These are phyloP conservation scores for Pseudogymnoascus sp. DNA, from an alignment of 2,329 filamentous ascomycete genomes.

Conservation along the genomic window DNA sequence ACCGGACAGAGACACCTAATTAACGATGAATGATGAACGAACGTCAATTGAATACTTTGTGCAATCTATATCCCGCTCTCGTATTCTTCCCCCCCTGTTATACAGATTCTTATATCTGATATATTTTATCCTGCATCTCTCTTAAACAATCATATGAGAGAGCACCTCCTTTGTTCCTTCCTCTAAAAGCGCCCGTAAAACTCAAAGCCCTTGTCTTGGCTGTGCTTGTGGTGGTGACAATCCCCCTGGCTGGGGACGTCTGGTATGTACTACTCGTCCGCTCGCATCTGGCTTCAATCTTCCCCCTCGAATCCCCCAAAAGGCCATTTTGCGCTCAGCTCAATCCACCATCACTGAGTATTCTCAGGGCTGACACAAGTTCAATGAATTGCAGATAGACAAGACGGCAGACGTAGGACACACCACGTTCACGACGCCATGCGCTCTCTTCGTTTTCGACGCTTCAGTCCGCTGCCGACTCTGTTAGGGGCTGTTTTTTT, in stretches of 20 bases:
- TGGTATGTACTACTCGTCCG: background rate
- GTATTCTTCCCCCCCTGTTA: background rate
- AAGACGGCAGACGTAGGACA: background rate
- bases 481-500: slow-evolving; percentile 63
- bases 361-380: background rate
- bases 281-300: background rate
- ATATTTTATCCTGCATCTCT: background rate
- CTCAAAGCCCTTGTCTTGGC: background rate
- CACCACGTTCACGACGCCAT: slow-evolving; percentile 32
- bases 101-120: background rate
- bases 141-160: background rate
- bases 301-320: background rate
- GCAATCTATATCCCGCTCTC: background rate
- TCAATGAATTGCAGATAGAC: background rate
- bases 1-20: background rate
- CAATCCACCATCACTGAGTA: background rate
- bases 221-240: background rate
- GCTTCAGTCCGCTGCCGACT: slow-evolving; percentile 69
- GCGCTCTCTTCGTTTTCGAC: slow-evolving; percentile 65
- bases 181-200: background rate
- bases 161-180: background rate
- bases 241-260: background rate
- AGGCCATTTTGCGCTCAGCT: background rate
- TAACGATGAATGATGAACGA: background rate
- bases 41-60: background rate